Evolutionary conservation across 495 filamentous ascomycete genomes (phyloP).

Genomic region (Bacidia rubella): DNA sequence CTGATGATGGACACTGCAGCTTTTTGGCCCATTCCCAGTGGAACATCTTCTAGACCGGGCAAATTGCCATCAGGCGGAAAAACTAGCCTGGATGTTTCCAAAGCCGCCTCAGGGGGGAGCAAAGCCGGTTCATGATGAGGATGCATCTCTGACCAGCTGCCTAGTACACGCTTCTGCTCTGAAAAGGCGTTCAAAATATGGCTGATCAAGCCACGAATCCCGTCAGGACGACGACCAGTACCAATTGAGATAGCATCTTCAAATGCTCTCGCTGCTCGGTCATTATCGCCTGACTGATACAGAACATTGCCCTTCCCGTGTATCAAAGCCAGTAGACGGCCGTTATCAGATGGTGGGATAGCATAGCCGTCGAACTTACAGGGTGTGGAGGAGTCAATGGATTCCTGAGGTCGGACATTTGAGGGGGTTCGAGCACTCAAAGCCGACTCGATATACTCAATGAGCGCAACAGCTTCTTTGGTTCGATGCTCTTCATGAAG

Average conservation of each 20-base stretch:
- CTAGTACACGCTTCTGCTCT: conserved; percentile 25
- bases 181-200: conserved; percentile 64
- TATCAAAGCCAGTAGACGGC: conserved; percentile 77
- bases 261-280: conserved; percentile 75
- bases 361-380: conserved; percentile 36
- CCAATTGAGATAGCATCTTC: conserved; percentile 90
- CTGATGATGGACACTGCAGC: conserved; percentile 87
- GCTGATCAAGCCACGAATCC: conserved; percentile 68
- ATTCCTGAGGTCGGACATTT: conserved; percentile 41
- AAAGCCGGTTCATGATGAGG: conserved; percentile 49
- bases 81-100: conserved; percentile 71
- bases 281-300: conserved; percentile 78
- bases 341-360: conserved; percentile 80
- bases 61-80: conserved; percentile 68
- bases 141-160: conserved; percentile 19
- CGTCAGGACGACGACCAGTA: conserved; percentile 54
- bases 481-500: conserved; percentile 70
- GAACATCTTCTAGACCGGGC: conserved; percentile 67
- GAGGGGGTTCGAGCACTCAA: conserved; percentile 28
- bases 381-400: conserved; percentile 3
- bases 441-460: conserved; percentile 78
- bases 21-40: conserved; percentile 57
- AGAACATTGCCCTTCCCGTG: conserved; percentile 98
- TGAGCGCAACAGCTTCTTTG: conserved; percentile 76
- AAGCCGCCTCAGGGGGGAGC: conserved; percentile 68